Base-by-base conservation (phyloP, 2,329 filamentous ascomycete species). In the Colletotrichum graminicola region DNA sequence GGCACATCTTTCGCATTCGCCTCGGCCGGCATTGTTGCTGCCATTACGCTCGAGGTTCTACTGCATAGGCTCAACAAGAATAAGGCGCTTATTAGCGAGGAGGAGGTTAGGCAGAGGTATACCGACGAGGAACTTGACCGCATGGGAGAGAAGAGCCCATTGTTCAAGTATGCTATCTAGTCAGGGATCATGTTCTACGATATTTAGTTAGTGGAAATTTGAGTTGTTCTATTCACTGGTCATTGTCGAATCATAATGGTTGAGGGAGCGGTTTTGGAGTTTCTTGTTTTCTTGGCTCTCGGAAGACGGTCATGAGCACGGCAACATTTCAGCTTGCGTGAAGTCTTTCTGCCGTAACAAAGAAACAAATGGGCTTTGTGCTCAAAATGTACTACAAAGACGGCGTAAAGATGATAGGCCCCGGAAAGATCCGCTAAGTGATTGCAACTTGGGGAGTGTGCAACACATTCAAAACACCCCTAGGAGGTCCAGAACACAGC, bases 121-220 rank as follows among this genome's bases (percentile, higher is more conserved):
- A 75, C 76, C 0, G 74, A 76, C 0, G 76, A 79, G 36, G 73
- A 80, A 54, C 74, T 81, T 34, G 68, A 75, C 10, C 73, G 75
- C 23, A 75, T 81, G 75, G 79, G 79, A 2, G 79, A 81, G 39
- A 73, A 72, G 34, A 78, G 76, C 43, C 79, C 77, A 0, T 64
- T 80, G 3, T 81, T 77, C 60, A 76, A 75, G 41, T 81, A 80
- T 70, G 73, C 73, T 29, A 62, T 79, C 41, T 78, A 66, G 71
- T 23, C 21, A 55, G 3, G n/a, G 16, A 1, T 14, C 18, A 21
- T 32, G 49, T 0, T 21, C 21, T 52, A 2, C 16, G 26, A 10
- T 10, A 29, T 52, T 21, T 21, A 52, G 14, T 32, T 32, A 3
- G 1, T 6, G 32, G 1, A 5, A 23, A 52, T 32, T 26, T 12